Conservation (phyloP, 108 stramenopile species). For the Licmophora abbreviata region DNA sequence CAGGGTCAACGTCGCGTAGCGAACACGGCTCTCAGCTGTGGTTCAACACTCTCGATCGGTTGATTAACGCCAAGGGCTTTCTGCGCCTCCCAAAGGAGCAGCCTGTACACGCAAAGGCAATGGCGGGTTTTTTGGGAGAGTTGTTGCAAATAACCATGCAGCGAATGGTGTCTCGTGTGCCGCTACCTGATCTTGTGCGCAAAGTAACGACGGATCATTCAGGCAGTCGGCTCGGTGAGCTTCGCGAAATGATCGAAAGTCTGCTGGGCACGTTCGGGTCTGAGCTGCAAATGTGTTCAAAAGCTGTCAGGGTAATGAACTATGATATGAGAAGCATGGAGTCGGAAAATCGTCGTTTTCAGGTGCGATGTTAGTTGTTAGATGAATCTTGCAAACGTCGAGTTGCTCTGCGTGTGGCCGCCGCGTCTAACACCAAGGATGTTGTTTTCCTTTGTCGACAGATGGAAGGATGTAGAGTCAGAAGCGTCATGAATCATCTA, state of each 20-base stretch:
- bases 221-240: constrained; percentile 71
- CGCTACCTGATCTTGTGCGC: constrained; percentile 61
- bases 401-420: no score
- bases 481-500: neutral
- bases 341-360: constrained; percentile 21
- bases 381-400: no score
- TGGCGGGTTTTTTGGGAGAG: constrained; percentile 52
- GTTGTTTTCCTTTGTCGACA: no score
- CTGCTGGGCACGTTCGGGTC: constrained; percentile 60
- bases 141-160: constrained; percentile 75
- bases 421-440: no score
- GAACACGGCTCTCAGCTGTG: constrained; percentile 77
- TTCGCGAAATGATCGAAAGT: constrained; percentile 72
- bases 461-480: constrained; percentile 1
- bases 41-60: constrained; percentile 79
- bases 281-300: constrained; percentile 53
- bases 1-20: constrained; percentile 34
- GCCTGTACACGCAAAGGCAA: constrained; percentile 35
- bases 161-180: constrained; percentile 72
- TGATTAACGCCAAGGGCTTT: constrained; percentile 71
- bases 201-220: constrained; percentile 77
- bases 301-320: constrained; percentile 51
- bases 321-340: constrained; percentile 48
- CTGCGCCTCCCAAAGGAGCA: constrained; percentile 62
- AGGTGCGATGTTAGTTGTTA: no score